Conservation (phyloP, 306 rosid genomes). For the Dalbergia cultrata region DNA sequence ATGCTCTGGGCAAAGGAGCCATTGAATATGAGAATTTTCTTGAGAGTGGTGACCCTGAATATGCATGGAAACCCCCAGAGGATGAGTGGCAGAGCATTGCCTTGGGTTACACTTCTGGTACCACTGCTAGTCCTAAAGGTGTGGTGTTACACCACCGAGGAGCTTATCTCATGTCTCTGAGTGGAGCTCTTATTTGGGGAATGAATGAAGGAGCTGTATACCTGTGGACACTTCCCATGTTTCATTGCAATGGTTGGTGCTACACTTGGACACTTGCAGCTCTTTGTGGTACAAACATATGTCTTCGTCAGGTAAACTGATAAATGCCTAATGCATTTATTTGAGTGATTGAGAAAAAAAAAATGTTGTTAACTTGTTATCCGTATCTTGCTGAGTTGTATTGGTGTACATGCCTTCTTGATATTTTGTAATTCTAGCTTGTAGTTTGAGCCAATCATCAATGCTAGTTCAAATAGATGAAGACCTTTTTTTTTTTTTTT, state of each 20-base stretch:
- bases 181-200: slow-evolving; percentile 80
- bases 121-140: slow-evolving; percentile 96
- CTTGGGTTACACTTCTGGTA: slow-evolving; percentile 94
- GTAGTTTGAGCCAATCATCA: not conserved
- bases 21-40: slow-evolving; percentile 63
- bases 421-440: slow-evolving; percentile 4
- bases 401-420: slow-evolving; percentile 15
- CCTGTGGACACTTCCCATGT: slow-evolving; percentile 96
- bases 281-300: slow-evolving; percentile 81
- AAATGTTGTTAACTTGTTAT: slow-evolving; percentile 35
- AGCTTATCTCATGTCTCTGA: slow-evolving; percentile 69
- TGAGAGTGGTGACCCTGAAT: slow-evolving; percentile 82
- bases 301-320: slow-evolving; percentile 86
- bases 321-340: slow-evolving; percentile 15
- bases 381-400: not conserved
- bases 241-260: slow-evolving; percentile 99
- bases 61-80: slow-evolving; percentile 83
- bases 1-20: slow-evolving; percentile 48
- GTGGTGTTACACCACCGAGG: slow-evolving; percentile 95
- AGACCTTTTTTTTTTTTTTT: not conserved
- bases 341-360: slow-evolving; percentile 30
- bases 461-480: slow-evolving; percentile 6
- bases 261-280: slow-evolving; percentile 93
- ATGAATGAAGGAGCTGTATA: slow-evolving; percentile 91
- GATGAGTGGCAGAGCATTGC: slow-evolving; percentile 99